Evolutionary conservation across 768 basidiomycete species (phyloP).

Genomic region (Macrolepiota fuliginosa): DNA sequence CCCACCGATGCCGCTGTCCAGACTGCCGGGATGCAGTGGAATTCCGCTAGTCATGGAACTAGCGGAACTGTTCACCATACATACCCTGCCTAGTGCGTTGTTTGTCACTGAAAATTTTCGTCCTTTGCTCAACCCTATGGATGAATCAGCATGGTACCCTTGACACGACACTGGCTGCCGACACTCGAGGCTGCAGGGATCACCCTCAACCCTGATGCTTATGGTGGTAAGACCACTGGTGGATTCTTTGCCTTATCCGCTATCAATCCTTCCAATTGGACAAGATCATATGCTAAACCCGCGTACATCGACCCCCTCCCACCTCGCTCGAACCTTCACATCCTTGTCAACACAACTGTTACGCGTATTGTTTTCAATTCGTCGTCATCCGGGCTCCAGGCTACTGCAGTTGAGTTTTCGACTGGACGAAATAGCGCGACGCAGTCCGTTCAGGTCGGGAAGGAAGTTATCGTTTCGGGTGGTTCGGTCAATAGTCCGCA

Average conservation of each 20-base stretch:
- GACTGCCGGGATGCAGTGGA: conserved; percentile 43
- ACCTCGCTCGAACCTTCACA: conserved; percentile 58
- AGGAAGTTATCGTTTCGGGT: conserved; percentile 57
- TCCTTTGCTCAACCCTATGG: background rate
- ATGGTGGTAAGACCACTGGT: conserved; percentile 50
- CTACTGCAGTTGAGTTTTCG: conserved; percentile 39
- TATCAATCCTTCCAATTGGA: conserved; percentile 66
- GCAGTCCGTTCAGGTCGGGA: conserved; percentile 49
- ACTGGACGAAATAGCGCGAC: conserved; percentile 24
- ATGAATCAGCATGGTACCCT: conserved; percentile 49
- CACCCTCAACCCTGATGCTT: conserved; percentile 37
- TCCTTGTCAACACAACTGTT: conserved; percentile 61
- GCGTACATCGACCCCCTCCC: conserved; percentile 68
- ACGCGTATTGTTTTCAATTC: conserved; percentile 49
- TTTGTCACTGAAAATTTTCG: conserved; percentile 24
- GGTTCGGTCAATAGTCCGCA: conserved; percentile 54
- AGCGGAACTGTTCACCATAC: conserved; percentile 40
- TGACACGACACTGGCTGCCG: conserved; percentile 57
- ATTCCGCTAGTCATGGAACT: conserved; percentile 46
- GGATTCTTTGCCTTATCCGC: conserved; percentile 53
- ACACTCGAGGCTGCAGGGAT: conserved; percentile 50
- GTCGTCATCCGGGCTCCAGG: conserved; percentile 39
- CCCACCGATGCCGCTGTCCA: conserved; percentile 39
- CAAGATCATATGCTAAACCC: conserved; percentile 63
- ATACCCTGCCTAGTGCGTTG: conserved; percentile 55